Evolutionary conservation across 192 early-diverging fungal genomes (phyloP), one percentile per base, ranked within the genome.

Genomic region (Entomortierella beljakovae): DNA sequence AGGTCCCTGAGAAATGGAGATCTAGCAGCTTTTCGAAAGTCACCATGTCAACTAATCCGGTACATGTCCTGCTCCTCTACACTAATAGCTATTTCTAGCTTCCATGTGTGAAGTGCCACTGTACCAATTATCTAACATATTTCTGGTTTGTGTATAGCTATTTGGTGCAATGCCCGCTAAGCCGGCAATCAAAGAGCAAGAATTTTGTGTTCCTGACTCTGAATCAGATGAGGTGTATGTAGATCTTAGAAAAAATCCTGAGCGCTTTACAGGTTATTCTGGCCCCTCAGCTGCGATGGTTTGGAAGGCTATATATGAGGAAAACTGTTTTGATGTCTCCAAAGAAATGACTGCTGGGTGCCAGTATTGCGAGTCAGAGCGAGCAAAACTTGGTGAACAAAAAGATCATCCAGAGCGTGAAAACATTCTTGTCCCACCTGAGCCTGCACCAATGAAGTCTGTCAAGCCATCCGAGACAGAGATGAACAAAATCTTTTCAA

Each of bases 281-380:
- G 98, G 98, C 54, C 88, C 92, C 20, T 92, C 93, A 42, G 91
- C 97, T 38, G 87, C 86, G 29, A 88, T 92, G 46, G 92, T 99
- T 8, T 99, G 98, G 98, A 89, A 90, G 62, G 88, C 97, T n/a
- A 96, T 99, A 29, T 99, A 99, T 73, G 87, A 93, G 69, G 95
- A 99, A 76, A 99, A 98, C 83, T 99, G 98, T 80, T 98, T 99
- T 80, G 91, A 92, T 64, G 83, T 93, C 11, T 80, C 83, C 4
- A 67, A 80, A 77, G 84, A 82, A 70, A 90, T 87, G 91, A 89
- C 55, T 57, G 75, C 75, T 9, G 75, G 75, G 33, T 79, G 75
- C 31, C 67, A 79, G 13, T 54, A 49, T 34, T 79, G 75, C 32
- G 43, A 64, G n/a, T 58, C 55, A 0, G 75, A 79, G 42, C 61